Percentiles rank a stretch among this genome's conserved stretches.
These are phyloP conservation scores for Pleurostoma richardsiae DNA, from an alignment of 2,329 filamentous ascomycete genomes.

Conservation along the genomic window DNA sequence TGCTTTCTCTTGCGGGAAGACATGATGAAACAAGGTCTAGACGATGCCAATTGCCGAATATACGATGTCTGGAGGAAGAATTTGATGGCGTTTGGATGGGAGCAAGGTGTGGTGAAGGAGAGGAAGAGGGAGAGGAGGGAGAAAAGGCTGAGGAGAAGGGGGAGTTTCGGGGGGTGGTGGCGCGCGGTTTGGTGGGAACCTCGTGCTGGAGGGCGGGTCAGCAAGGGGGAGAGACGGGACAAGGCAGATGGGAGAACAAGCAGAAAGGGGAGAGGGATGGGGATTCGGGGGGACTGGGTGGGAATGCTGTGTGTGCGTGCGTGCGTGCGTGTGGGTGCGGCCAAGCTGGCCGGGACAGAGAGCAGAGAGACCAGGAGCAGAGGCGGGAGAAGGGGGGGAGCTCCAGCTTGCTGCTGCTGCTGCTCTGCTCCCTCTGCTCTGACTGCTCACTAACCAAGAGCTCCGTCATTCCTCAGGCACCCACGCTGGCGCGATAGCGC, in stretches of 20 bases:
- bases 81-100: not conserved
- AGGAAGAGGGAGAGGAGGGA: conserved; percentile 10
- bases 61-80: conserved; percentile 1
- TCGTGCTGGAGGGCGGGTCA: not conserved
- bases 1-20: conserved; percentile 50
- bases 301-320: not conserved
- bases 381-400: not conserved
- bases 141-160: conserved; percentile 17
- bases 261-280: conserved; percentile 6
- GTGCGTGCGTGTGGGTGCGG: not conserved
- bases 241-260: conserved; percentile 2
- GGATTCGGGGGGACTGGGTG: conserved; percentile 9
- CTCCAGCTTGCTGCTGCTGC: not conserved
- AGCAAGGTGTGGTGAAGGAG: conserved; percentile 2
- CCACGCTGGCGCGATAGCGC: not conserved
- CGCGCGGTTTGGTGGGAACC: conserved; percentile 7
- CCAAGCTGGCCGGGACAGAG: not conserved
- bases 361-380: not conserved
- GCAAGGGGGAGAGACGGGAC: not conserved
- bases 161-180: conserved; percentile 11
- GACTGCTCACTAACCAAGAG: not conserved
- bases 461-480: not conserved
- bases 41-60: conserved; percentile 18
- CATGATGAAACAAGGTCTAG: conserved; percentile 25
- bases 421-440: not conserved